A percentile compares a stretch with the other conserved stretches of the same genome.
Evolutionary conservation across 768 basidiomycete genomes (phyloP).

Genomic region (Naganishia randhawae): DNA sequence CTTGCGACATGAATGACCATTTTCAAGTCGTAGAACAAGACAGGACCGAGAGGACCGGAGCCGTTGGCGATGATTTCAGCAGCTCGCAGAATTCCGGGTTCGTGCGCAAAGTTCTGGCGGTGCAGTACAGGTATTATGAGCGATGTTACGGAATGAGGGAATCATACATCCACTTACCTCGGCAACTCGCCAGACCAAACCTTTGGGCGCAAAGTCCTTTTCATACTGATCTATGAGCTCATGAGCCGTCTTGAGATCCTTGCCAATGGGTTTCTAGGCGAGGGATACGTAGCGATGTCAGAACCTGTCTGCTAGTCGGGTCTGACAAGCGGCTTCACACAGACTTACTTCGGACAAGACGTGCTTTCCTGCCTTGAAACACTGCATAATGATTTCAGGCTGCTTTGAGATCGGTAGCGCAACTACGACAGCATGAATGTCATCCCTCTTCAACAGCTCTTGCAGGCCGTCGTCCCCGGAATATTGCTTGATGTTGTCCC

Average conservation of each 20-base stretch:
- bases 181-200: conserved; percentile 73
- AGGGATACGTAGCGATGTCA: background rate
- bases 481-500: conserved; percentile 56
- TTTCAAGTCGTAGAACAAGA: conserved; percentile 64
- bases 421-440: conserved; percentile 70
- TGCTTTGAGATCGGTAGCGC: conserved; percentile 73
- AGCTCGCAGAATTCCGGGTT: conserved; percentile 21
- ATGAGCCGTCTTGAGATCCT: conserved; percentile 64
- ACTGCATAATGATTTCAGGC: conserved; percentile 63
- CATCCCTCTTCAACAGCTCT: conserved; percentile 61
- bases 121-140: conserved; percentile 48
- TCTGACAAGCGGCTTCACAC: no score
- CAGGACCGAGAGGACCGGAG: conserved; percentile 66
- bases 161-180: conserved; percentile 58
- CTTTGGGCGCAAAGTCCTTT: conserved; percentile 62
- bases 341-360: conserved; percentile 64
- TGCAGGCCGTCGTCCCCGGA: conserved; percentile 41
- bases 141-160: conserved; percentile 45
- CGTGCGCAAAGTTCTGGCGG: conserved; percentile 31
- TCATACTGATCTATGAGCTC: conserved; percentile 67
- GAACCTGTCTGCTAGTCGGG: no score
- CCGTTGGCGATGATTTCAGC: conserved; percentile 25
- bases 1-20: conserved; percentile 59
- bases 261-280: conserved; percentile 68
- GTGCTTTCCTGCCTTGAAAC: conserved; percentile 67